These are phyloP conservation scores for Mycena pura DNA, from an alignment of 768 basidiomycete genomes.

Conservation along the genomic window DNA sequence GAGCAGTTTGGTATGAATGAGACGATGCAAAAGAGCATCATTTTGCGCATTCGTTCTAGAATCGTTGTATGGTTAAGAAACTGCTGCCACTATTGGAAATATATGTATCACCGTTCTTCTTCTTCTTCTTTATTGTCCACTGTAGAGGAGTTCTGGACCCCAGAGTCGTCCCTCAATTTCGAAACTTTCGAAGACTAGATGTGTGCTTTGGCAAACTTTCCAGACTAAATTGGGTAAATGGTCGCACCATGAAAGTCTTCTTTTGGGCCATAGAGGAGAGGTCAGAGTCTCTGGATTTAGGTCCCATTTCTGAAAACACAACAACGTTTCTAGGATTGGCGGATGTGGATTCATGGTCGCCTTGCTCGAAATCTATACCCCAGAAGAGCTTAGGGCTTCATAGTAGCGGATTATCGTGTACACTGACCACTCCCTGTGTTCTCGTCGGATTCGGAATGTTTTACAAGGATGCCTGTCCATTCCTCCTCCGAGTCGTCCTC, in stretches of 20 bases:
- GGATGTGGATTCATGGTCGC: constrained; percentile 53
- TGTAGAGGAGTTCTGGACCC: constrained; percentile 32
- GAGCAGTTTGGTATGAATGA: constrained; percentile 81
- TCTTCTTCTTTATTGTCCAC: constrained; percentile 60
- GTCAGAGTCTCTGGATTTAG: constrained; percentile 24
- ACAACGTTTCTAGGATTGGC: constrained; percentile 53
- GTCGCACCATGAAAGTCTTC: constrained; percentile 79
- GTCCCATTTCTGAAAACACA: constrained; percentile 55
- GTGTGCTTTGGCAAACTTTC: constrained; percentile 9
- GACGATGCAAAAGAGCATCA: constrained; percentile 76
- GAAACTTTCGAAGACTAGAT: constrained; percentile 79
- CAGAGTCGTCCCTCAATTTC: constrained; percentile 53
- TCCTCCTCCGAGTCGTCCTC: constrained; percentile 15
- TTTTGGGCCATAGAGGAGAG: constrained; percentile 48
- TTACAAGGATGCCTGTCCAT: constrained; percentile 22
- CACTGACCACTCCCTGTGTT: constrained; percentile 23
- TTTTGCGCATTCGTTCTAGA: constrained; percentile 76
- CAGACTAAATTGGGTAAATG: background rate
- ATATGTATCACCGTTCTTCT: constrained; percentile 57
- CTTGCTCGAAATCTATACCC: constrained; percentile 46
- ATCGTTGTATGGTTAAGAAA: no score
- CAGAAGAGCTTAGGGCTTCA: background rate
- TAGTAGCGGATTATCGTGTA: no score
- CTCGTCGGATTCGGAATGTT: constrained; percentile 32
- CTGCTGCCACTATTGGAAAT: background rate